These are phyloP conservation scores for Clitopilus passeckerianus DNA, from an alignment of 768 basidiomycete genomes.

Conservation along the genomic window DNA sequence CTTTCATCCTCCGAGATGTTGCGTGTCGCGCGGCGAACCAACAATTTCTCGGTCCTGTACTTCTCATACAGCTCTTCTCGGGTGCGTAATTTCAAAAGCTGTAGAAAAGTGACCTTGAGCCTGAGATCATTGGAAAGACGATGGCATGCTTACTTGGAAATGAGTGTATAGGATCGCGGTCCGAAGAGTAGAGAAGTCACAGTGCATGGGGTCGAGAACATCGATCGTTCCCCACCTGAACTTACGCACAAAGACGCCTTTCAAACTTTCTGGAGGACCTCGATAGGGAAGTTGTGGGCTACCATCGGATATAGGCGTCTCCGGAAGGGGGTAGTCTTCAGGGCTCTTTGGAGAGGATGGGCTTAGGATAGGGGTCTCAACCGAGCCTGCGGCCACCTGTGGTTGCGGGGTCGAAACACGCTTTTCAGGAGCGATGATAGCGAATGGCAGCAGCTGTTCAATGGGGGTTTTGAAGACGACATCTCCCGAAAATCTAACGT, in stretches of 20 bases:
- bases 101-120: conserved; percentile 1
- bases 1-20: conserved; percentile 73
- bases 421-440: conserved; percentile 71
- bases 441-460: conserved; percentile 64
- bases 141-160: conserved; percentile 55
- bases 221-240: conserved; percentile 90
- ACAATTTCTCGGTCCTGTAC: conserved; percentile 87
- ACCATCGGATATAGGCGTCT: conserved; percentile 30
- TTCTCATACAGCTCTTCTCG: conserved; percentile 91
- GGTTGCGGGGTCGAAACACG: conserved; percentile 12
- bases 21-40: conserved; percentile 78
- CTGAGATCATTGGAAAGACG: not conserved
- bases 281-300: conserved; percentile 35
- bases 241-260: conserved; percentile 70
- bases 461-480: conserved; percentile 60
- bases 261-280: conserved; percentile 62
- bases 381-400: conserved; percentile 16
- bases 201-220: conserved; percentile 81
- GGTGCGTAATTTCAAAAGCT: conserved; percentile 81
- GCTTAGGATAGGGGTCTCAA: conserved; percentile 20
- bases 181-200: conserved; percentile 82
- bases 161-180: conserved; percentile 83
- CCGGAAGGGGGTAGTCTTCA: conserved; percentile 36
- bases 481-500: conserved; percentile 72
- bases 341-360: conserved; percentile 30